phyloP scores from a whole-genome alignment of 768 basidiomycete genomes.

The Kwoniella heveanensis region DNA sequence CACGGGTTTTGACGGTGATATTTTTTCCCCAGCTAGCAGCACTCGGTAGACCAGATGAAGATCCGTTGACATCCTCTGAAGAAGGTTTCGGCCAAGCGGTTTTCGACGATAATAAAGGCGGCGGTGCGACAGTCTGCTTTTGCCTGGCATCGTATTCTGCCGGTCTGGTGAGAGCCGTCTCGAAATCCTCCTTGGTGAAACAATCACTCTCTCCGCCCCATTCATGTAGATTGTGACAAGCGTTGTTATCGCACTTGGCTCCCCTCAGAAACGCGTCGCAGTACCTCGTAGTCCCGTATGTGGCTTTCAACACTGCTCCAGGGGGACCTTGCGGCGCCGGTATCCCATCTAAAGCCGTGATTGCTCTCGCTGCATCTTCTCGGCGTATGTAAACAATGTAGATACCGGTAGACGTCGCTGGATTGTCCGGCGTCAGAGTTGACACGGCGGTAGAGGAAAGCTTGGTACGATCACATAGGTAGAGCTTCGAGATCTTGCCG shows the following conservation, averaged over 20 bases:
- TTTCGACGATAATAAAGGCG: constrained; percentile 37
- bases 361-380: constrained; percentile 91
- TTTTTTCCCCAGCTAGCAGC: constrained; percentile 48
- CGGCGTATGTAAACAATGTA: constrained; percentile 94
- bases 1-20: constrained; percentile 20
- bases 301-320: constrained; percentile 85
- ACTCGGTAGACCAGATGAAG: constrained; percentile 35
- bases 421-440: constrained; percentile 62
- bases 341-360: constrained; percentile 88
- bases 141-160: constrained; percentile 48
- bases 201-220: constrained; percentile 99
- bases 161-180: constrained; percentile 64
- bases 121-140: constrained; percentile 36
- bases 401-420: constrained; percentile 63
- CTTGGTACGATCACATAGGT: constrained; percentile 83
- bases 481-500: constrained; percentile 93
- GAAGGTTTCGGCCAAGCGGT: constrained; percentile 48
- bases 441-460: constrained; percentile 63
- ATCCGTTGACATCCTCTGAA: constrained; percentile 37
- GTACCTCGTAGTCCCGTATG: constrained; percentile 95
- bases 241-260: constrained; percentile 72
- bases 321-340: constrained; percentile 80
- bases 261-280: constrained; percentile 94
- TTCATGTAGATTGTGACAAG: constrained; percentile 93
- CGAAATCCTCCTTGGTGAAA: constrained; percentile 93